A percentile compares a stretch with the other conserved stretches of the same genome.
phyloP scores from a whole-genome alignment of 768 basidiomycete species.

The Mrakia hoshinonis region DNA sequence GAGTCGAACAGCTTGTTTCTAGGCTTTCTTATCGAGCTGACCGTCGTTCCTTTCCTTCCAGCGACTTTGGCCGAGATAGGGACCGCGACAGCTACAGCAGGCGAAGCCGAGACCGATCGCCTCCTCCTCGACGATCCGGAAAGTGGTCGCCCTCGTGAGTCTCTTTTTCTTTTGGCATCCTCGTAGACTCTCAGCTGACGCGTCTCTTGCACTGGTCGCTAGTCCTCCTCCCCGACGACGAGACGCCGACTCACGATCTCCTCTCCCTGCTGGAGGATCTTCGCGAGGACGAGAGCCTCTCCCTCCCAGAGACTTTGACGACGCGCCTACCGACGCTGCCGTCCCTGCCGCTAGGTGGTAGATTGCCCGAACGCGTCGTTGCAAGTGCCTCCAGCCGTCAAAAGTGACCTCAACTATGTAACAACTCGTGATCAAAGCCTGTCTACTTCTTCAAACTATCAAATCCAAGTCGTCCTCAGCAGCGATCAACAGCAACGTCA shows the following conservation, averaged over 20 bases:
- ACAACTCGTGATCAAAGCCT: too few species aligned
- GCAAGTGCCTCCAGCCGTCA: too few species aligned
- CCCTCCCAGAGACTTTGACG: slow-evolving; percentile 20
- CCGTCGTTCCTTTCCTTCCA: background rate
- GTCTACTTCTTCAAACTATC: too few species aligned
- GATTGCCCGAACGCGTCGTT: background rate
- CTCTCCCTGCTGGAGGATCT: background rate
- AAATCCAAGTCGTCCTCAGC: too few species aligned
- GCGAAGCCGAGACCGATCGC: slow-evolving; percentile 1
- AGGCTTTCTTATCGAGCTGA: background rate
- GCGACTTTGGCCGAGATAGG: slow-evolving; percentile 23
- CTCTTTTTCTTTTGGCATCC: too few species aligned
- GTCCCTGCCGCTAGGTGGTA: slow-evolving; percentile 15
- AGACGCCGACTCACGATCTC: slow-evolving; percentile 15
- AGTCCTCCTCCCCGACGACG: slow-evolving; percentile 22
- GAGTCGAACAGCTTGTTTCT: background rate
- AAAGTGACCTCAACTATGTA: too few species aligned
- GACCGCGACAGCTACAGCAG: slow-evolving; percentile 5
- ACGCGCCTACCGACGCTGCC: slow-evolving; percentile 6
- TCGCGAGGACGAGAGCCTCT: slow-evolving; percentile 2
- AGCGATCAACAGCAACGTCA: too few species aligned
- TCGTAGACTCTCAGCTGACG: background rate
- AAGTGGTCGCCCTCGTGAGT: slow-evolving; percentile 13
- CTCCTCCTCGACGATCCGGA: slow-evolving; percentile 12
- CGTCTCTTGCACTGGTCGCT: background rate